Evolutionary conservation across 108 stramenopile species (phyloP), one percentile per base, ranked within the genome.

Genomic region (Seminavis robusta): DNA sequence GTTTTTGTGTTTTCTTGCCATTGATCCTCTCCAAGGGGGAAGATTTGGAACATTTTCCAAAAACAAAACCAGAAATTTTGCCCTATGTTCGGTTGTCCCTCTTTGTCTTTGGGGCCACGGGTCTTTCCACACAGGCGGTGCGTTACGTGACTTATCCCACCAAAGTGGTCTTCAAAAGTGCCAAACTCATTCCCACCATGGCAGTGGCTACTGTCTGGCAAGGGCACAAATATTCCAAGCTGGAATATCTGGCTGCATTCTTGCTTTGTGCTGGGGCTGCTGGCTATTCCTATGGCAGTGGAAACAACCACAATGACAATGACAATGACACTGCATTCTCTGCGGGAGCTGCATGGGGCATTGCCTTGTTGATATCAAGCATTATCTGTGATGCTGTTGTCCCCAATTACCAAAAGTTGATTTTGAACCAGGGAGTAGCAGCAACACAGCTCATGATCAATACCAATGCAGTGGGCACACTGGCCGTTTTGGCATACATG

Each of bases 121-220:
- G 73, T 33, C 66, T 72, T 20, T 76, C 76, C 13, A 69, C 52
- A 77, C 29, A 65, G 54, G 52, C 74, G 32, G 69, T 81, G 39
- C 61, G 47, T 1, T 84, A 81, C 43, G 79, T 86, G 0, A 70
- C 68, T n/a, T 83, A 73, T 44, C 73, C 79, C 19, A 82, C 81
- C 67, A 86, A 86, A 60, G 85, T 86, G 21, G 79, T 83, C 9
- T 83, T 86, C 54, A 80, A 80, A 45, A 61, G 57, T 47, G 67
- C 72, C 2, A 83, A 83, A 64, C 60, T 86, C 24, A 80, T 83
- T 20, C 85, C 85, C 8, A 80, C 81, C 27, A 86, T 86, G 85
- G 49, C 83, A 31, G 79, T 86, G 9, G 70, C 76, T 4, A 59
- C 45, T n/a, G 13, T 78, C 23, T 51, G 64, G 16, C 61, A 66